Base-by-base conservation (phyloP, 1,284 basidiomycete genomes). In the Ceratobasidium papillatum region DNA sequence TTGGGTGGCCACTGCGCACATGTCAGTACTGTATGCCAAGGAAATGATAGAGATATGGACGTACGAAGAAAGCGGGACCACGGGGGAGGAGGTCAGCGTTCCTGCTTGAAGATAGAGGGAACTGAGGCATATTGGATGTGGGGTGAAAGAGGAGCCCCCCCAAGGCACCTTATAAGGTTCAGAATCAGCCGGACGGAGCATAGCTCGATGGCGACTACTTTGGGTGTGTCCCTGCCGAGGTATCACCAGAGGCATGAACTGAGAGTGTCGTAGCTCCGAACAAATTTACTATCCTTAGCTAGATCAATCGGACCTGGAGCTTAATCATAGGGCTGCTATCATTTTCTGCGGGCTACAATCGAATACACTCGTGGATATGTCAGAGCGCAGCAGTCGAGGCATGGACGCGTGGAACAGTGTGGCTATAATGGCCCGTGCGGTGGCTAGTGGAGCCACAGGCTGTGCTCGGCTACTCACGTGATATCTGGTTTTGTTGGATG, bases 31-130 rank as follows among this genome's bases (percentile, higher is more conserved):
- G 2, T 36, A 36, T 19, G 34, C 8, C 22, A 34, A 59, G 25
- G 7, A n/a, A n/a, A n/a, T n/a, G n/a, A 9, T 17, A 22, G 9
- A 54, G 7, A 3, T 30, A 4, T 2, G n/a, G n/a, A 68, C 64
- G 14, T 54, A 68, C 64, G n/a, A 68, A 68, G 30, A 68, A 68
- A 22, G 51, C 64, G 32, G 64, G 64, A 27, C 22, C 38, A n/a
- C 43, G 64, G n/a, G 34, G 43, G 32, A 54, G 47, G 47, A 47
- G 3, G 30, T 68, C 64, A 30, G 49, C 49, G n/a, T 68, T 47
- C 25, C 64, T 51, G 64, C 64, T 68, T 19, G 64, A 47, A 38
- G 64, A 68, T 32, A 68, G 49, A 30, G 64, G 64, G 64, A 68
- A 68, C 64, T 68, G 64, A 54, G 64, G 64, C 64, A 68, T 68